Evolutionary conservation across 768 basidiomycete genomes (phyloP).

Genomic region (Lactifluus subvellereus): DNA sequence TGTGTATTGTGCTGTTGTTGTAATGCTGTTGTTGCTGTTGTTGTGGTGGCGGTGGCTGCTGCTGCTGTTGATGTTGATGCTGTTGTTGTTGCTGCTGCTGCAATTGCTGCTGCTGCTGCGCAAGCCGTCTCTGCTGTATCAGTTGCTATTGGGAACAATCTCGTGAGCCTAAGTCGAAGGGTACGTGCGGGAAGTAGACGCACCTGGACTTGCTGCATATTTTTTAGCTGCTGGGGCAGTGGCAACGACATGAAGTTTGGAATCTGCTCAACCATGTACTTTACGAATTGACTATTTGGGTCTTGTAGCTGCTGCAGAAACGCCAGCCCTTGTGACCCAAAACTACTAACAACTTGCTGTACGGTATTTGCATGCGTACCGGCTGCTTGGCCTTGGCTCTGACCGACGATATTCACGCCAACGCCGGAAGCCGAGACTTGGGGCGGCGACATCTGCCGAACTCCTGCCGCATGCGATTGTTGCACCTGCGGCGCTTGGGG

Average conservation of each 20-base stretch:
- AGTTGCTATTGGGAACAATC: background rate
- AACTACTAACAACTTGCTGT: constrained; percentile 12
- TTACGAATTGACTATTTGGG: constrained; percentile 22
- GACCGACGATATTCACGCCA: background rate
- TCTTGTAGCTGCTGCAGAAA: constrained; percentile 23
- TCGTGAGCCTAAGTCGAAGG: constrained; percentile 1
- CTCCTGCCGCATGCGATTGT: constrained; percentile 3
- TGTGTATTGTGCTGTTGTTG: constrained; percentile 26
- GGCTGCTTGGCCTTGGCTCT: constrained; percentile 6
- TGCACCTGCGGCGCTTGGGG: constrained; percentile 6
- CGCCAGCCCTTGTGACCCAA: constrained; percentile 15
- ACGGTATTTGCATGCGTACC: background rate
- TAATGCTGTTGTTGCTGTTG: constrained; percentile 1
- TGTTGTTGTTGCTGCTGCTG: constrained; percentile 18
- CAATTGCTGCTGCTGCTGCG: constrained; percentile 1
- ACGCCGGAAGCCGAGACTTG: constrained; percentile 9
- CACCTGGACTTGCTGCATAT: constrained; percentile 23
- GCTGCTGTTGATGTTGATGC: constrained; percentile 19
- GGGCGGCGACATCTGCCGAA: constrained; percentile 20
- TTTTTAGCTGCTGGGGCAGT: constrained; percentile 15
- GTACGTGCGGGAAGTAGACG: background rate
- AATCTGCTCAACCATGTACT: constrained; percentile 22
- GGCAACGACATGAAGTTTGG: constrained; percentile 21
- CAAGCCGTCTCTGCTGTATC: constrained; percentile 16
- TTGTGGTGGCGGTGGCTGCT: constrained; percentile 11